Conservation (phyloP, 176 grass and related monocot species). For the Pontederia crassipes region DNA sequence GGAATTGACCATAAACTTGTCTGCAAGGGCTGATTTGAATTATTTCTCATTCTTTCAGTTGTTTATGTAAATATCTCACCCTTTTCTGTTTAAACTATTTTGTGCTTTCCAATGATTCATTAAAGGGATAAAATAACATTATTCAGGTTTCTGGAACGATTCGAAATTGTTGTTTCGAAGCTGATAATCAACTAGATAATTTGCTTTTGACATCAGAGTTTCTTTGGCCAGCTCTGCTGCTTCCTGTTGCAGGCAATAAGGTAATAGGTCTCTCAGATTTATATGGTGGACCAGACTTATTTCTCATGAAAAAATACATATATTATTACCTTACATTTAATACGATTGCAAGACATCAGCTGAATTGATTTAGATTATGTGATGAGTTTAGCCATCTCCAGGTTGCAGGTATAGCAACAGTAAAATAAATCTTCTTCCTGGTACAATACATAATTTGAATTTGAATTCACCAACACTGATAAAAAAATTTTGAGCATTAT, state of each 20-base stretch:
- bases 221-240: conserved; percentile 87
- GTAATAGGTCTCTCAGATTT: conserved; percentile 13
- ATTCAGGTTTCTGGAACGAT: conserved; percentile 75
- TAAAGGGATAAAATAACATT: background rate
- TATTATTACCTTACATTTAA: background rate
- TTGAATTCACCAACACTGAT: too few relatives aligned
- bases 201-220: conserved; percentile 77
- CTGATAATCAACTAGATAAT: conserved; percentile 84
- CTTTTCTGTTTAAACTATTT: background rate
- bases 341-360: too few relatives aligned
- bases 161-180: conserved; percentile 94
- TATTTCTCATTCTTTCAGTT: too few relatives aligned
- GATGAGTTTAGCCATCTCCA: too few relatives aligned
- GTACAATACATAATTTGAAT: too few relatives aligned
- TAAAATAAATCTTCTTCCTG: too few relatives aligned
- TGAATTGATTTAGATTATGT: too few relatives aligned
- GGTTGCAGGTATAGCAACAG: too few relatives aligned
- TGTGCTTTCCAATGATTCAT: background rate
- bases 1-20: too few relatives aligned
- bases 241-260: conserved; percentile 90
- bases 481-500: too few relatives aligned
- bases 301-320: background rate
- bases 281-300: background rate
- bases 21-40: too few relatives aligned
- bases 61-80: background rate